A percentile compares a stretch with the other conserved stretches of the same genome.
Conservation (phyloP, 805 yeast species). For the Ogataea nonfermentans region DNA sequence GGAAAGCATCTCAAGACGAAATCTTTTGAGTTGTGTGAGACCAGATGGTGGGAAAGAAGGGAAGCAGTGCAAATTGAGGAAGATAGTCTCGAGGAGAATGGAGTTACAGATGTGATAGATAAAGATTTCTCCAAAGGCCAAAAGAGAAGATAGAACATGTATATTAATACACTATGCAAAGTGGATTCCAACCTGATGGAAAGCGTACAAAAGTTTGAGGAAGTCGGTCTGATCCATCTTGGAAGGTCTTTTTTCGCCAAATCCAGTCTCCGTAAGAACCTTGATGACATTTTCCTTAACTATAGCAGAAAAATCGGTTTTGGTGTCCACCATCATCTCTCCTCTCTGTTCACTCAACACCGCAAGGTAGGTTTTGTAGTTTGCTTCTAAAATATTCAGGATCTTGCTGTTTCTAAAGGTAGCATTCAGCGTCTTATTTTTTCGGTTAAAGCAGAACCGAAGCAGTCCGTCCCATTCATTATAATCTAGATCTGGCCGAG, state of each 20-base stretch:
- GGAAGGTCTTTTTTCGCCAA: constrained; percentile 83
- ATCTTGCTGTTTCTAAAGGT: constrained; percentile 85
- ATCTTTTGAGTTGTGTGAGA: constrained; percentile 88
- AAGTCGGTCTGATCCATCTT: constrained; percentile 96
- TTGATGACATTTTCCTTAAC: constrained; percentile 70
- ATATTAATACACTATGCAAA: constrained; percentile 57
- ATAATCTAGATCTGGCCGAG: constrained; percentile 91
- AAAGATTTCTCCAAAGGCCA: constrained; percentile 48
- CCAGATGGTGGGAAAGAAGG: constrained; percentile 98
- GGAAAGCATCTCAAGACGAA: constrained; percentile 88
- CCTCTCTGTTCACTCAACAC: constrained; percentile 45
- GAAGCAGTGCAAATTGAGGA: constrained; percentile 87
- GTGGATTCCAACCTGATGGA: constrained; percentile 96
- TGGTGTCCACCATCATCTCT: constrained; percentile 44
- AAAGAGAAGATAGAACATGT: constrained; percentile 49
- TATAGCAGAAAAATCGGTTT: constrained; percentile 40
- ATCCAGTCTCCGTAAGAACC: constrained; percentile 77
- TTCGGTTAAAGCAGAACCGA: constrained; percentile 88
- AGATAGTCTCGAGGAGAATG: constrained; percentile 89
- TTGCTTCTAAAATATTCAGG: constrained; percentile 77
- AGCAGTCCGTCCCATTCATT: constrained; percentile 97
- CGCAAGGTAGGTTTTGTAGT: constrained; percentile 76
- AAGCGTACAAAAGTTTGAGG: constrained; percentile 78
- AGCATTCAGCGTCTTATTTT: constrained; percentile 89
- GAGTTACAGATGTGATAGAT: constrained; percentile 85